Evolutionary conservation across 345 rosid species (phyloP).

Genomic region (Camelina hispida): DNA sequence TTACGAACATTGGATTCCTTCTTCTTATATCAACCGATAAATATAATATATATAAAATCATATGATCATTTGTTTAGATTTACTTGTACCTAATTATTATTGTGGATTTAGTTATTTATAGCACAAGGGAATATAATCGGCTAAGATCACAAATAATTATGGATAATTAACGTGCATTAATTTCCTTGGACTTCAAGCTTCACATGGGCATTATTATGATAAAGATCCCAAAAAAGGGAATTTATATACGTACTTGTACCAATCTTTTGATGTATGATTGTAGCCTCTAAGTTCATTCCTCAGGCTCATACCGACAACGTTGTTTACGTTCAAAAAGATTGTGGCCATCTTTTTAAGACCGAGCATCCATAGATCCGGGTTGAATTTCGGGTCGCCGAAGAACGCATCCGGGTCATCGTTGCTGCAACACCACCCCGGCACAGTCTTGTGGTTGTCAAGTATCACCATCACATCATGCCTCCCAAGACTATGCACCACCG

Average conservation of each 20-base stretch:
- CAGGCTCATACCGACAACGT: slow-evolving; percentile 87
- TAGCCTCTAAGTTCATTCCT: slow-evolving; percentile 90
- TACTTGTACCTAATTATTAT: slow-evolving; percentile 19
- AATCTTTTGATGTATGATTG: slow-evolving; percentile 58
- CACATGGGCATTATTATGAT: slow-evolving; percentile 32
- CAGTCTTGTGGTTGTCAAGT: slow-evolving; percentile 82
- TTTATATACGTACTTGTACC: slow-evolving; percentile 67
- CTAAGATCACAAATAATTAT: slow-evolving; percentile 34
- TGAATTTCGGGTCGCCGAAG: slow-evolving; percentile 74
- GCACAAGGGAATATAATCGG: slow-evolving; percentile 27
- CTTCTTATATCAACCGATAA: slow-evolving; percentile 21
- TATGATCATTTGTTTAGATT: background rate
- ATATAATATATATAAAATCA: background rate
- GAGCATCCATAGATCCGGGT: slow-evolving; percentile 72
- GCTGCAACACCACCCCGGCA: slow-evolving; percentile 95
- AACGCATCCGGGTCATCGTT: slow-evolving; percentile 78
- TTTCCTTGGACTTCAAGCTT: slow-evolving; percentile 32
- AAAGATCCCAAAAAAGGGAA: background rate
- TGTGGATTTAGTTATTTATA: slow-evolving; percentile 19
- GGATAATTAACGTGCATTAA: slow-evolving; percentile 33
- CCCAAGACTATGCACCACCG: slow-evolving; percentile 74
- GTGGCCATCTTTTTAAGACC: slow-evolving; percentile 78
- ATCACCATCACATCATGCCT: slow-evolving; percentile 75
- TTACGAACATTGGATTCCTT: slow-evolving; percentile 35
- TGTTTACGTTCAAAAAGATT: slow-evolving; percentile 59